These are phyloP conservation scores for Senna tora DNA, from an alignment of 306 rosid species.

Conservation along the genomic window DNA sequence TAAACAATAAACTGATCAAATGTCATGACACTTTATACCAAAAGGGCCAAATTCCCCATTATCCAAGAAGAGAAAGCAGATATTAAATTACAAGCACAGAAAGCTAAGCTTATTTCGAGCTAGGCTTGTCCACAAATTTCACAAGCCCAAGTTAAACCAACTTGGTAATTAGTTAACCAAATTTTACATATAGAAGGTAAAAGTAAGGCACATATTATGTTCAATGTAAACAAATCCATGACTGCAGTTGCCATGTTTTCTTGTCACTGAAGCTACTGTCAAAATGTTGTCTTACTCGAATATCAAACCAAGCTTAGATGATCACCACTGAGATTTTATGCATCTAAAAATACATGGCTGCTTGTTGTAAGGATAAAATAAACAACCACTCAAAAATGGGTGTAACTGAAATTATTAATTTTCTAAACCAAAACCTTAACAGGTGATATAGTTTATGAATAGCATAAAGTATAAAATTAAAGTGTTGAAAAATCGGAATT, in stretches of 20 bases:
- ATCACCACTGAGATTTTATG: background rate
- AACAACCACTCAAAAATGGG: background rate
- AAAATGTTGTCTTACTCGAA: background rate
- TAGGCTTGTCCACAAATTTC: background rate
- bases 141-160: background rate
- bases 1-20: background rate
- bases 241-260: no score
- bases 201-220: no score
- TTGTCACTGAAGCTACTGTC: conserved; percentile 1
- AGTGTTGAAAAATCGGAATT: no score
- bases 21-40: background rate
- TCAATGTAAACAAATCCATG: no score
- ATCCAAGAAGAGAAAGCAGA: background rate
- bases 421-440: background rate
- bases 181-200: no score
- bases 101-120: background rate
- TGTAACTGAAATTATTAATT: background rate
- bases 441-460: background rate
- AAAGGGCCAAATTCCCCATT: background rate
- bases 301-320: background rate
- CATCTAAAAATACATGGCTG: background rate
- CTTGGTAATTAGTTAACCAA: no score
- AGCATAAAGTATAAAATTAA: background rate
- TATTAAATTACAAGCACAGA: background rate
- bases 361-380: background rate